Conservation (phyloP, 495 filamentous ascomycete genomes). For the Entonaema liquescens region DNA sequence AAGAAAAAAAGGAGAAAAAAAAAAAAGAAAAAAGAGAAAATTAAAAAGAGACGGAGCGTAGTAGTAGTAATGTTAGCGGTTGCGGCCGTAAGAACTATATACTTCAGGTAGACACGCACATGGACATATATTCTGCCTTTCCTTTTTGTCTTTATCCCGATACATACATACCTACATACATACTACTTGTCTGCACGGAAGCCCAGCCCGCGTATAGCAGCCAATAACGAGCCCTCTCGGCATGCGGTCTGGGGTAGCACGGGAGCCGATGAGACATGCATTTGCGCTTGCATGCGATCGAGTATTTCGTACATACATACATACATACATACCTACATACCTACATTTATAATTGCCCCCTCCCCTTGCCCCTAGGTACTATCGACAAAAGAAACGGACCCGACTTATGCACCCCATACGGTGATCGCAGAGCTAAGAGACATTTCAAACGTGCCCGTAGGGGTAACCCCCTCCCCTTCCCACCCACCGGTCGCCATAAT, state of each 20-base stretch:
- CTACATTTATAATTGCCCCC: too few species aligned
- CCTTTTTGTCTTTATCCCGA: background rate
- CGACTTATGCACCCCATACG: conserved; percentile 10
- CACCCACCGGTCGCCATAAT: background rate
- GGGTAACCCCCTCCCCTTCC: too few species aligned
- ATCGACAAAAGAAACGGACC: background rate
- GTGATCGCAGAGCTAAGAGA: conserved; percentile 3
- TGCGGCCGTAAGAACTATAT: conserved; percentile 21
- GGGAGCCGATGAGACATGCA: background rate
- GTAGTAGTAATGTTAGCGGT: background rate
- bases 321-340: too few species aligned
- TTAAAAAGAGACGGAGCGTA: too few species aligned
- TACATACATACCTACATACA: background rate
- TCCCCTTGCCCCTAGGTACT: too few species aligned
- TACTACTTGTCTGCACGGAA: conserved; percentile 4
- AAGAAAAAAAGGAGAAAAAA: background rate
- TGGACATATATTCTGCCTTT: background rate
- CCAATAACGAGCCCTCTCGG: conserved; percentile 14
- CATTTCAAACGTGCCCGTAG: background rate
- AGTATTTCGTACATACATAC: background rate
- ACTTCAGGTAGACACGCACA: background rate
- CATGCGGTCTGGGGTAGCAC: conserved; percentile 2
- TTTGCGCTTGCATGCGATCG: background rate
- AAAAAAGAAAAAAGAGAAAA: too few species aligned
- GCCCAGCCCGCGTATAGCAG: conserved; percentile 16